Percentiles rank a stretch among this genome's conserved stretches.
phyloP scores from a whole-genome alignment of 106 monocot genomes.

The Amphibolis antarctica region DNA sequence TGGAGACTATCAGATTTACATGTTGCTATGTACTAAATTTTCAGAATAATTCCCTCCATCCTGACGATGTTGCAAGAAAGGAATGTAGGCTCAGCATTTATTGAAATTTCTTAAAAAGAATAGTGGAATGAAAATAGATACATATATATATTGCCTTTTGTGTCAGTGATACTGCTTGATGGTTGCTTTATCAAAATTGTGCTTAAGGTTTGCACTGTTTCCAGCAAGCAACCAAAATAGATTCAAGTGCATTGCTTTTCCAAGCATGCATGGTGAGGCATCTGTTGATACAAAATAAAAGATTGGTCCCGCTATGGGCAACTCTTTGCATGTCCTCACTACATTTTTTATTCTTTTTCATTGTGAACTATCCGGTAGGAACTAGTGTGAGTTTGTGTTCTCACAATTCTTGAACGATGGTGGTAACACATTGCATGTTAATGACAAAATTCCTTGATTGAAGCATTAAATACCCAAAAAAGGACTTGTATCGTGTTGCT shows the following conservation, averaged over 20 bases:
- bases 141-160: neutral
- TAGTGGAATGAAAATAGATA: neutral
- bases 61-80: too few species aligned
- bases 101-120: too few species aligned
- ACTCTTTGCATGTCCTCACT: neutral
- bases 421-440: too few species aligned
- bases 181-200: constrained; percentile 8
- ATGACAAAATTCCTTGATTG: too few species aligned
- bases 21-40: too few species aligned
- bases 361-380: neutral
- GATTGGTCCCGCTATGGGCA: neutral
- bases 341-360: neutral
- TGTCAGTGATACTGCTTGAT: neutral
- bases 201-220: constrained; percentile 8
- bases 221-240: constrained; percentile 11
- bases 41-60: too few species aligned
- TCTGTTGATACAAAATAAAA: neutral
- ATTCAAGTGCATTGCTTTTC: neutral
- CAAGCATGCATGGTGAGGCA: neutral
- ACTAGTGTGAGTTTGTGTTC: too few species aligned
- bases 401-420: too few species aligned
- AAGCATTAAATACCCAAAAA: too few species aligned
- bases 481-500: too few species aligned
- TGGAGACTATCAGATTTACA: too few species aligned
- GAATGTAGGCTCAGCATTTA: too few species aligned